These are phyloP conservation scores for Priceomyces haplophilus DNA, from an alignment of 805 yeast genomes.

Conservation along the genomic window DNA sequence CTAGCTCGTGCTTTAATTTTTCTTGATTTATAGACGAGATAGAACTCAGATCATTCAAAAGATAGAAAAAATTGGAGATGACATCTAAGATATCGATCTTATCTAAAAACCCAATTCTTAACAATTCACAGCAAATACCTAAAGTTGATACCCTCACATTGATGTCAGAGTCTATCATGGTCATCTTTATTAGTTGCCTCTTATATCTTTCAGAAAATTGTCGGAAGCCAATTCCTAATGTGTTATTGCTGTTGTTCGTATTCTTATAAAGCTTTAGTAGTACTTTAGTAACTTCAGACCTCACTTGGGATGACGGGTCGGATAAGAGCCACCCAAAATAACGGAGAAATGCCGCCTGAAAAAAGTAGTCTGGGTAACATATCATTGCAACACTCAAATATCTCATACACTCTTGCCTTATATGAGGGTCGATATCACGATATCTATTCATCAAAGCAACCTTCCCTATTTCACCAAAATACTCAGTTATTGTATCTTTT, in stretches of 20 bases:
- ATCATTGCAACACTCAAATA: conserved; percentile 70
- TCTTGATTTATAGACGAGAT: conserved; percentile 13
- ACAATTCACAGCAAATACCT: conserved; percentile 54
- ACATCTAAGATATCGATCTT: conserved; percentile 47
- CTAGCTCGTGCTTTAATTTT: conserved; percentile 44
- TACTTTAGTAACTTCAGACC: conserved; percentile 60
- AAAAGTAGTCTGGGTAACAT: conserved; percentile 65
- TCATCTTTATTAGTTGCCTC: conserved; percentile 60
- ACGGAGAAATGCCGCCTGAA: conserved; percentile 66
- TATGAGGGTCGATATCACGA: conserved; percentile 70
- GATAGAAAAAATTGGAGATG: conserved; percentile 20
- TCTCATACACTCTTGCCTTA: conserved; percentile 66
- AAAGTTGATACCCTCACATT: conserved; percentile 50
- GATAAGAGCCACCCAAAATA: conserved; percentile 83
- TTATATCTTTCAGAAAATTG: conserved; percentile 78
- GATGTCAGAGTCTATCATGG: conserved; percentile 39
- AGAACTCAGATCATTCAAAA: conserved; percentile 14
- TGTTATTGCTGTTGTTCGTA: conserved; percentile 11
- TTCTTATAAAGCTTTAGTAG: conserved; percentile 48
- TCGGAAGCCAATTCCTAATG: conserved; percentile 58
- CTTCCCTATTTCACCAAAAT: conserved; percentile 62
- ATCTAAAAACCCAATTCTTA: conserved; percentile 60
- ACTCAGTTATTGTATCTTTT: conserved; percentile 51
- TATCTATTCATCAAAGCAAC: conserved; percentile 72
- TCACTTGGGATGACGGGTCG: conserved; percentile 60